A percentile compares a stretch with the other conserved stretches of the same genome.
Conservation (phyloP, 2,329 filamentous ascomycete species). For the Xylaria hypoxylon region DNA sequence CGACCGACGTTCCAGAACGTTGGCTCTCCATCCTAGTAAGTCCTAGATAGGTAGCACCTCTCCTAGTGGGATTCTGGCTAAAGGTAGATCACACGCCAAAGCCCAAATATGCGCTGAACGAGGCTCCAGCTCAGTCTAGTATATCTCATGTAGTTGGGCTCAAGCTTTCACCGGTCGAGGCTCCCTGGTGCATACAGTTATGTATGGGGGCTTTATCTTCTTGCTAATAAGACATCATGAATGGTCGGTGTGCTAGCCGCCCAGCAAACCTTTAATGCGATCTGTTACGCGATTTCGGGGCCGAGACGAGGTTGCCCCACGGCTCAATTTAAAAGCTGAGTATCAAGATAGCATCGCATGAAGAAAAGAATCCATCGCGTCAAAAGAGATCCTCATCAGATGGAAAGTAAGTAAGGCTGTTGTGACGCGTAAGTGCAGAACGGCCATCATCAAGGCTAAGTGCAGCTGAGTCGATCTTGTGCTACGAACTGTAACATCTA, state of each 20-base stretch:
- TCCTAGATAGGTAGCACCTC: constrained; percentile 40
- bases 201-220: background rate
- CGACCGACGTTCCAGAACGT: constrained; percentile 53
- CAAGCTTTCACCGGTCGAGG: constrained; percentile 16
- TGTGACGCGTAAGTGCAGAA: constrained; percentile 13
- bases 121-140: constrained; percentile 25
- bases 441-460: constrained; percentile 18
- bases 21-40: constrained; percentile 36
- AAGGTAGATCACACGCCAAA: constrained; percentile 54
- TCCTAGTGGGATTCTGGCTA: constrained; percentile 53
- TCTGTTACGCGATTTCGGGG: constrained; percentile 22
- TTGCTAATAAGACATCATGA: background rate
- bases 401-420: constrained; percentile 10
- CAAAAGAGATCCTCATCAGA: background rate
- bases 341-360: constrained; percentile 3
- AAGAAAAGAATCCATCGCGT: background rate
- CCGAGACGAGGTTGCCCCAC: constrained; percentile 19
- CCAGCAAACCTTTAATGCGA: constrained; percentile 8
- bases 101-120: constrained; percentile 24
- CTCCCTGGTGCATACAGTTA: constrained; percentile 5
- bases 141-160: constrained; percentile 21
- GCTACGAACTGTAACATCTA: background rate
- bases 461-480: constrained; percentile 23
- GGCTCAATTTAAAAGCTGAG: constrained; percentile 1
- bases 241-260: background rate